Base-by-base conservation (phyloP, 2,329 filamentous ascomycete genomes). In the Spiromastix sp. region DNA sequence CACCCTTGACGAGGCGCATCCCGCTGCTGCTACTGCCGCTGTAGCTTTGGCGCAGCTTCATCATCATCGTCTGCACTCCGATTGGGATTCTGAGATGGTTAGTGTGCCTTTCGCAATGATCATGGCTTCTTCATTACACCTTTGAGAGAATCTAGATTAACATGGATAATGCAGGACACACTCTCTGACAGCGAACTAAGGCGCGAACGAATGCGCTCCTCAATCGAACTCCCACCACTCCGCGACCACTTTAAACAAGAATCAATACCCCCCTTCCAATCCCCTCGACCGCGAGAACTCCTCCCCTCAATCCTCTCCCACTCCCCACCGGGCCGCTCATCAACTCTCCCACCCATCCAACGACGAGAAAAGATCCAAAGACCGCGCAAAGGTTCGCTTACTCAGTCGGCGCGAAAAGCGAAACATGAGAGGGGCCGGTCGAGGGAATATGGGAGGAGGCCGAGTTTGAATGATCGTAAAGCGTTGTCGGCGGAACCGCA, bases 31-130 rank as follows among this genome's bases (percentile, higher is more conserved):
- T 38, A 85, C 77, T 49, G 87, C 87, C 36, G 87, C 87, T 30
- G 85, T 85, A 34, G 86, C 85, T 30, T 69, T 96, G 41, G 85
- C 87, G 30, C 85, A 93, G 65, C 71, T 96, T 50, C 79, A 84
- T 55, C 79, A 77, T 51, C 77, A 89, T 55, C 84, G 84, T 49
- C 70, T 79, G 41, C 80, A 85, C 40, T 70, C 74, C 26, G 81
- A 85, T 40, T 83, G 79, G 74, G 85, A 91, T 45, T 79, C 78
- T 34, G 83, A 86, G 60, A 71, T 71, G 60, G 82, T 86, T 70
- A 61, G 74, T 42, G 37, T 39, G 42, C 26, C 25, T 30, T 37
- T 18, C 43, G 37, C 42, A 32, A 42, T 32, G 37, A n/a, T n/a
- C n/a, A n/a, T 32, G n/a, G 18, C 9, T 25, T 19, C 25, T 21